Conservation (phyloP, 495 filamentous ascomycete species). For the Filosporella fistucella region DNA sequence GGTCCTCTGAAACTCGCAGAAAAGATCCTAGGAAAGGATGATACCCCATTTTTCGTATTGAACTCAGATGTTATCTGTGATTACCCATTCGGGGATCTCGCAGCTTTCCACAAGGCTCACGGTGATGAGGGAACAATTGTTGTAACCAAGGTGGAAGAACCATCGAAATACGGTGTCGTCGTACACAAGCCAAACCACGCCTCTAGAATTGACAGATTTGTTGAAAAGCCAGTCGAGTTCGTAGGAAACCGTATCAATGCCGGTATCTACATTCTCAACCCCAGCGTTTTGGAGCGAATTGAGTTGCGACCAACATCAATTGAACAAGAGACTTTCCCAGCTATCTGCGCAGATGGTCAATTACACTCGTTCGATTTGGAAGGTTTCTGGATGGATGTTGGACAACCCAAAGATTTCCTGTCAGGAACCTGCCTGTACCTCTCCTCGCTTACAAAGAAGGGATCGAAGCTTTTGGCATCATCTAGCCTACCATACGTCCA, state of each 20-base stretch:
- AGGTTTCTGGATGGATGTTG: constrained; percentile 99
- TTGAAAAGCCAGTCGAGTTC: constrained; percentile 99
- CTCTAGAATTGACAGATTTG: constrained; percentile 95
- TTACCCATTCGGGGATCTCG: constrained; percentile 88
- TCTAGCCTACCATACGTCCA: constrained; percentile 76
- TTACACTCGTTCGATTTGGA: constrained; percentile 98
- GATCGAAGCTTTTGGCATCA: constrained; percentile 77
- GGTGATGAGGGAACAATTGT: constrained; percentile 98
- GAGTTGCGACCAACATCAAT: constrained; percentile 98
- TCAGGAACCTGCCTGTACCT: constrained; percentile 96
- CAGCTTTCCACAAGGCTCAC: constrained; percentile 84
- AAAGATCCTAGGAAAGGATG: constrained; percentile 87
- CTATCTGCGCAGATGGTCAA: constrained; percentile 85
- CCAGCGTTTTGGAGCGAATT: constrained; percentile 83
- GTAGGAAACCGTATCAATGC: constrained; percentile 99
- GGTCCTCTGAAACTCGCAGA: constrained; percentile 96
- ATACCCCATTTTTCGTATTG: constrained; percentile 95
- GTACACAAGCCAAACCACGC: constrained; percentile 95
- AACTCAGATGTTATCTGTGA: constrained; percentile 99
- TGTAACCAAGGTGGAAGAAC: constrained; percentile 99
- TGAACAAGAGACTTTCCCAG: constrained; percentile 98
- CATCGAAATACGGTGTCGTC: constrained; percentile 97
- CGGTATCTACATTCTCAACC: constrained; percentile 98
- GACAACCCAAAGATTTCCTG: constrained; percentile 98
- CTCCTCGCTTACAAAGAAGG: constrained; percentile 87